A percentile compares a stretch with the other conserved stretches of the same genome.
phyloP scores from a whole-genome alignment of 1,139 yeast species.

The Suhomyces wounanorum region DNA sequence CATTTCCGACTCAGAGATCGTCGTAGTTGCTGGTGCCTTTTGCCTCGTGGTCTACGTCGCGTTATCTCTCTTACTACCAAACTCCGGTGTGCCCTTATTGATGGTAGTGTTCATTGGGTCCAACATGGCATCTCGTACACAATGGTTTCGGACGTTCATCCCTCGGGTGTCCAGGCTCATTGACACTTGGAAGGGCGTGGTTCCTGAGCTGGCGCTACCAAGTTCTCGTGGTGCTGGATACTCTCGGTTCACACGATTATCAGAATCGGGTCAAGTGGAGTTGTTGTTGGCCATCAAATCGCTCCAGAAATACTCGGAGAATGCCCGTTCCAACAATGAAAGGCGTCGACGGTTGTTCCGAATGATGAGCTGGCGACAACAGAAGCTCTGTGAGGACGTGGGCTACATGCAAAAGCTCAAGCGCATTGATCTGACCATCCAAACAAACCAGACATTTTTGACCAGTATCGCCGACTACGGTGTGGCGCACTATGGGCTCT shows the following conservation, averaged over 20 bases:
- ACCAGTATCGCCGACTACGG: constrained; percentile 45
- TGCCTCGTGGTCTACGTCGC: constrained; percentile 17
- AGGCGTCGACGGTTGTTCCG: constrained; percentile 48
- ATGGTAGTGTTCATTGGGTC: constrained; percentile 32
- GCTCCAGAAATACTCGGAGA: constrained; percentile 46
- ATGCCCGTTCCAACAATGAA: constrained; percentile 46
- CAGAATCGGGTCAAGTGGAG: constrained; percentile 29
- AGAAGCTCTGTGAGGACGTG: constrained; percentile 49
- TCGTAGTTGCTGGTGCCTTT: constrained; percentile 13
- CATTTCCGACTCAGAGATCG: constrained; percentile 15
- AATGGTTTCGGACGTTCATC: constrained; percentile 18
- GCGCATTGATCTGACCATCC: constrained; percentile 45
- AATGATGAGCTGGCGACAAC: constrained; percentile 57
- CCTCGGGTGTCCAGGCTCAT: constrained; percentile 7
- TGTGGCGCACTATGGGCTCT: constrained; percentile 41
- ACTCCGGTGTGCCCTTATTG: constrained; percentile 32
- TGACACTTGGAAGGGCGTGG: constrained; percentile 4
- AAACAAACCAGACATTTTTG: constrained; percentile 48
- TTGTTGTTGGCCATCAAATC: constrained; percentile 54
- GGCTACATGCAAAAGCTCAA: constrained; percentile 59
- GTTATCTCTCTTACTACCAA: constrained; percentile 13
- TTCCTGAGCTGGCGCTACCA: constrained; percentile 4
- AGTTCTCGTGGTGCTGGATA: constrained; percentile 14
- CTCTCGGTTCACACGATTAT: constrained; percentile 18
- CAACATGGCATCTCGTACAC: constrained; percentile 36